These are phyloP conservation scores for Pseudonectria foliicola DNA, from an alignment of 2,329 filamentous ascomycete genomes.

Conservation along the genomic window DNA sequence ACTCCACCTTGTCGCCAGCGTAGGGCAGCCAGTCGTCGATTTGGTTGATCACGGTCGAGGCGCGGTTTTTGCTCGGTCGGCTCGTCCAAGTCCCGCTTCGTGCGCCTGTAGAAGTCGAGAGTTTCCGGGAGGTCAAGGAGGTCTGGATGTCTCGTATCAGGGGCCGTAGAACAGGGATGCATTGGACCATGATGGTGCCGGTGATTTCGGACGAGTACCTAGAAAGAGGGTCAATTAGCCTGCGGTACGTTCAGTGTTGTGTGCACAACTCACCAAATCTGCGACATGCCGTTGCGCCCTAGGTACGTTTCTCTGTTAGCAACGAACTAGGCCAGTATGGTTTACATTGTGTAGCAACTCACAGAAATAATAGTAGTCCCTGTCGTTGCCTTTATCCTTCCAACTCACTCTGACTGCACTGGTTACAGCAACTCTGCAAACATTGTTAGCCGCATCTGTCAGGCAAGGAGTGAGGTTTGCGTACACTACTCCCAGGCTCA, in stretches of 20 bases:
- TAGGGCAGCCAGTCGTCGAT: slow-evolving; percentile 1
- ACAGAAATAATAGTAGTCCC: slow-evolving; percentile 42
- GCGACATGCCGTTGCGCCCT: slow-evolving; percentile 22
- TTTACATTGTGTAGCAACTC: too few relatives aligned
- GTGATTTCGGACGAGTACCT: slow-evolving; percentile 44
- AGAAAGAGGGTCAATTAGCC: neutral
- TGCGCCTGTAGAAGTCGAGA: slow-evolving; percentile 12
- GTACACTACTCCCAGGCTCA: slow-evolving; percentile 43
- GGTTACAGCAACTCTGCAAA: slow-evolving; percentile 35
- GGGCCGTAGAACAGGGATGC: slow-evolving; percentile 43
- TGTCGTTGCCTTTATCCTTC: slow-evolving; percentile 40
- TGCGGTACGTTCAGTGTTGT: neutral
- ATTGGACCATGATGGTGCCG: slow-evolving; percentile 49
- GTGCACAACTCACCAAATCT: slow-evolving; percentile 12
- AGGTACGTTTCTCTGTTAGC: too few relatives aligned
- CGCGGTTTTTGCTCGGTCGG: slow-evolving; percentile 15
- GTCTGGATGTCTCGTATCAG: slow-evolving; percentile 28
- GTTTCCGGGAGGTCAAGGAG: slow-evolving; percentile 16
- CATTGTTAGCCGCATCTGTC: slow-evolving; percentile 6
- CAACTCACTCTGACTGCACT: slow-evolving; percentile 40
- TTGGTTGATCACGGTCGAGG: slow-evolving; percentile 6
- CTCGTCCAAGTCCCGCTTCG: slow-evolving; percentile 14
- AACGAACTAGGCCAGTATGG: too few relatives aligned
- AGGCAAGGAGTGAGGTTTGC: too few relatives aligned
- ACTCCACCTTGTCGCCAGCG: slow-evolving; percentile 10